Evolutionary conservation across 1,284 basidiomycete species (phyloP), one percentile per base, ranked within the genome.

Genomic region (Bjerkandera adusta): DNA sequence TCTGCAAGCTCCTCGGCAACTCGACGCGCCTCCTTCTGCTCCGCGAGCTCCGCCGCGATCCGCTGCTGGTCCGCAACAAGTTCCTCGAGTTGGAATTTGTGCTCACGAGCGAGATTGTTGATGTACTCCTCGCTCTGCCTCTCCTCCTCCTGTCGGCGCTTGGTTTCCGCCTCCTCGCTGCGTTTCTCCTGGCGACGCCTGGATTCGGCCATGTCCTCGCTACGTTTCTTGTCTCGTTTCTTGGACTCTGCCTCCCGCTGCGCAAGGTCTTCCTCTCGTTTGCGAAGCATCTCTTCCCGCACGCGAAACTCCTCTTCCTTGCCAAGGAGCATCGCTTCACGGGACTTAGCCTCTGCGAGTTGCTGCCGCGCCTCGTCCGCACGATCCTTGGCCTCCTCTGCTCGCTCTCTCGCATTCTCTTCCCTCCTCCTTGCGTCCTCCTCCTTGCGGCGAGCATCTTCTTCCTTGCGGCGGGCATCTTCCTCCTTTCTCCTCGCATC

Each of bases 341-440:
- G 39, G 21, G 18, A 16, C 8, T 27, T 24, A 41, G 30, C 38
- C 20, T 41, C 38, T 5, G 26, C 38, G 10, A 27, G 25, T n/a
- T 27, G 11, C 25, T 16, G 21, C 20, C 39, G 21, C 8, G 45
- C 45, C 39, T 56, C 54, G 49, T 52, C 50, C 43, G 52, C 52
- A 40, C 48, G 18, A n/a, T 33, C 32, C 15, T 44, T 46, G 11
- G 43, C 51, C 13, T 43, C 27, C 29, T 49, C 51, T n/a, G 30
- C 41, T 30, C 37, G 37, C 37, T 48, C 48, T 49, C 47, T 50
- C 42, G 54, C 55, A 37, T 63, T 56, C 48, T 55, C 55, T 53
- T 59, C 54, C 45, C 54, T 51, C 29, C 54, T 51, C 41, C 49
- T 57, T 36, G 62, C 35, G 39, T 65, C 64, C 50, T 59, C 61